Evolutionary conservation across 345 rosid genomes (phyloP).

Genomic region (Syzygium aromaticum): DNA sequence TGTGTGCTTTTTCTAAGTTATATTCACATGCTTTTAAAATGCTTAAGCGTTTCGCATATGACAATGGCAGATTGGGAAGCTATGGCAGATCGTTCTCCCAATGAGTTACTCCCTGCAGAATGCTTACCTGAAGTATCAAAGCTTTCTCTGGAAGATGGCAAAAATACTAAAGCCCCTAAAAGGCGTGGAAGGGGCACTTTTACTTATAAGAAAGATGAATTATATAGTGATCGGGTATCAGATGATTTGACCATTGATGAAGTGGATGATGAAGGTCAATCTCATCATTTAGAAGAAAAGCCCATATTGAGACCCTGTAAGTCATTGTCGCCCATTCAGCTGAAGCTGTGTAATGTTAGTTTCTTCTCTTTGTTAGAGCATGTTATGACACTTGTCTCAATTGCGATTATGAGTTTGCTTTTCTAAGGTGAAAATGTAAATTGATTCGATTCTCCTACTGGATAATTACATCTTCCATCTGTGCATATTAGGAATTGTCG

Average conservation of each 20-base stretch:
- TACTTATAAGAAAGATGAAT: slow-evolving; percentile 43
- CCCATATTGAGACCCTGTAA: slow-evolving; percentile 37
- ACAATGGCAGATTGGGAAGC: slow-evolving; percentile 79
- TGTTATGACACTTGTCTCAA: not conserved
- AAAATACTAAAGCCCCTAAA: slow-evolving; percentile 40
- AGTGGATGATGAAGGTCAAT: slow-evolving; percentile 28
- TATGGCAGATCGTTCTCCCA: slow-evolving; percentile 57
- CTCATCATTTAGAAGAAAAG: slow-evolving; percentile 24
- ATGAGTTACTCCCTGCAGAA: slow-evolving; percentile 42
- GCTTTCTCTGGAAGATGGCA: slow-evolving; percentile 46
- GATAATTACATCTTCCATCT: not conserved
- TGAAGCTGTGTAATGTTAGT: not conserved
- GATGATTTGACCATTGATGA: slow-evolving; percentile 19
- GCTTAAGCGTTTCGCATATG: not conserved
- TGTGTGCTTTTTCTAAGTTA: not conserved
- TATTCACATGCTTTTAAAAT: not conserved
- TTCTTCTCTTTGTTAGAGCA: not conserved
- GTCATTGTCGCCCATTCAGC: not conserved
- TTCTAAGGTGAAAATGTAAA: not conserved
- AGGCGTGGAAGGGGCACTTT: slow-evolving; percentile 91
- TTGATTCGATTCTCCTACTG: not conserved
- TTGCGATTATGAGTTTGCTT: not conserved
- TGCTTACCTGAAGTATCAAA: slow-evolving; percentile 51
- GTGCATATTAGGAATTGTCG: not conserved
- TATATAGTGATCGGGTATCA: slow-evolving; percentile 48